Base-by-base conservation (phyloP, 352 stramenopile genomes). In the Pythium rhizo-oryzae region DNA sequence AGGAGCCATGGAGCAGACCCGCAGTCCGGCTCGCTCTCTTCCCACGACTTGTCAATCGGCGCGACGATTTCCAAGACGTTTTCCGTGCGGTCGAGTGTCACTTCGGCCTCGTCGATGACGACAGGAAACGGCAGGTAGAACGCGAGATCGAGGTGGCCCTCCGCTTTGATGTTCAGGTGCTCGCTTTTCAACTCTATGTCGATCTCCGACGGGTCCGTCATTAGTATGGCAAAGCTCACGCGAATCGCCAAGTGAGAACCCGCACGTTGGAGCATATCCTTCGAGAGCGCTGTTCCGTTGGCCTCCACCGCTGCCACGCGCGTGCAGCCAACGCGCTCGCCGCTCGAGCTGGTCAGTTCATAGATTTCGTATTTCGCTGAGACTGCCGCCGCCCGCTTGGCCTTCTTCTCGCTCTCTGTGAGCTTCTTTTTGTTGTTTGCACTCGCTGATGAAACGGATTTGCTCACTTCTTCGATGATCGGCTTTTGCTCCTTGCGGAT, bases 91-190 rank as follows among this genome's bases (percentile, higher is more conserved):
- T 82, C 51, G 6, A 92, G 73, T 18, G 67, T 66, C 35, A 85
- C 82, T 5, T 47, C 70, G n/a, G 75, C 65, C 9, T 74, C 71
- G 1, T 68, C 61, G 12, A 79, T 37, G 9, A 72, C 30, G 12
- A 94, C 75, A 9, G 85, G 87, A 54, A 88, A 93, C 35, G 87
- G 87, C 18, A 94, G 75, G 56, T 85, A 92, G 15, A 87, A 72
- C 25, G 66, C 76, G 41, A 90, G 58, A 53, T 90, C 76, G 16
- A 78, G 76, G 55, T 92, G 78, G n/a, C 69, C 74, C 25, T 56
- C 15, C 1, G 77, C 71, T 61, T 85, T 87, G 21, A 93, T 53
- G 13, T 18, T 73, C 18, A 92, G 57, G 12, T 82, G 51, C 43
- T 93, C 85, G 0, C 79, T 43, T 7, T 71, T 76, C 11, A 93